Base-by-base conservation (phyloP, 768 basidiomycete genomes). In the Brasilioporus rufonigricans region DNA sequence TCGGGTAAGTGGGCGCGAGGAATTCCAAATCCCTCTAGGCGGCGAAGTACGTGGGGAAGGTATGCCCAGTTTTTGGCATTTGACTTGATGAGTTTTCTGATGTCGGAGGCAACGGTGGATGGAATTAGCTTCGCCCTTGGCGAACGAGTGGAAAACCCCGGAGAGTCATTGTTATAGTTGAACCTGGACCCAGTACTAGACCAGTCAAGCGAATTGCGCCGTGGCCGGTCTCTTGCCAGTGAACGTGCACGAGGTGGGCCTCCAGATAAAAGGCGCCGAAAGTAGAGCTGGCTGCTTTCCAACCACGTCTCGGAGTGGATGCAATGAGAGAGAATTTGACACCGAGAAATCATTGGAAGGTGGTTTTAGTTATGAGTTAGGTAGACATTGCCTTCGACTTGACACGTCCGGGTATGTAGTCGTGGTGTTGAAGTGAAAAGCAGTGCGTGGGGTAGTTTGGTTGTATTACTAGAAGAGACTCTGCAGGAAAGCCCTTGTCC, bases 11-110 rank as follows among this genome's bases (percentile, higher is more conserved):
- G 74, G 0, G 45, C 29, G 2, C 52, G 29, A 18, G 77, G 77
- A 18, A 87, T 70, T 12, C 85, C 85, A 55, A 80, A 85, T 1
- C 69, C 59, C 14, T 65, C 55, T 16, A 87, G 67, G 32, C 85
- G 80, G 4, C 62, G 52, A 14, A 50, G 65, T 3, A 81, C 69
- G 23, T 59, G 53, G 1, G 59, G 65, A 24, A 58, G 55, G 9
- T 45, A 45, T 3, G 73, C 67, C 84, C 83, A 85, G 1, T 52
- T 38, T 7, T 58, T 48, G 12, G 76, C 76, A 38, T 77, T 65
- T 5, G 52, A 55, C 45, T 74, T 59, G 47, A 83, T 72, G 52
- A 76, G 44, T 24, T 59, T 47, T 32, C 49, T 40, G 5, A 63
- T 45, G 49, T 71, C 64, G 5, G 43, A 46, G 1, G 50, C 21